phyloP scores from a whole-genome alignment of 345 rosid genomes.

The Fremontodendron californicum region DNA sequence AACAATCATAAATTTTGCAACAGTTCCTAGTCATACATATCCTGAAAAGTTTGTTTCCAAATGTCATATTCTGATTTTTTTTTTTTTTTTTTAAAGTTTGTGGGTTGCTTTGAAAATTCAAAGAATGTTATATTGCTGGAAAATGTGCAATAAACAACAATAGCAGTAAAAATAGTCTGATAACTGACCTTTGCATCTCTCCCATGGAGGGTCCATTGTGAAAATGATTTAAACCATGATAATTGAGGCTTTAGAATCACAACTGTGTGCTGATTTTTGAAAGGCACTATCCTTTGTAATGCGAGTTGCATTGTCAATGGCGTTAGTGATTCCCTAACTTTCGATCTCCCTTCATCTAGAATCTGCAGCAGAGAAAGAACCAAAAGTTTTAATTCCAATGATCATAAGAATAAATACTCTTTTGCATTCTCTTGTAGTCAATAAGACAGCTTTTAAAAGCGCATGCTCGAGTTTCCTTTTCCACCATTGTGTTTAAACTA shows the following conservation, averaged over 20 bases:
- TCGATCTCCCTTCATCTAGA: slow-evolving; percentile 65
- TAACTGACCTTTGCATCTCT: slow-evolving; percentile 62
- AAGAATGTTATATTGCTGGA: not conserved
- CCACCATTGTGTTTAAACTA: not conserved
- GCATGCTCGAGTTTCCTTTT: not conserved
- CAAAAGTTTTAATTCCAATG: not conserved
- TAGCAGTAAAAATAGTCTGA: not conserved
- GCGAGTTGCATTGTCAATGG: slow-evolving; percentile 51
- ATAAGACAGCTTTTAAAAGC: not conserved
- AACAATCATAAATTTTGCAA: no score
- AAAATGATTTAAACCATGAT: slow-evolving; percentile 44
- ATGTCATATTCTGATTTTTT: no score
- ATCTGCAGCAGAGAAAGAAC: slow-evolving; percentile 32
- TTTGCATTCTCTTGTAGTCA: not conserved
- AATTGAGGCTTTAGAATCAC: slow-evolving; percentile 73
- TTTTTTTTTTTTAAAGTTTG: no score
- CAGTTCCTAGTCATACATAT: no score
- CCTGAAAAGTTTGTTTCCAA: no score
- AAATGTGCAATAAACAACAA: not conserved
- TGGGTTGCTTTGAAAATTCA: no score
- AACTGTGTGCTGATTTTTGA: slow-evolving; percentile 59
- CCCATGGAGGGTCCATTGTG: slow-evolving; percentile 17
- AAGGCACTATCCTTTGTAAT: slow-evolving; percentile 58
- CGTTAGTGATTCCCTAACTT: slow-evolving; percentile 55
- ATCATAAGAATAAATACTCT: not conserved